Evolutionary conservation across 495 filamentous ascomycete genomes (phyloP), one percentile per base, ranked within the genome.

Genomic region (Aspergillus egyptiacus): DNA sequence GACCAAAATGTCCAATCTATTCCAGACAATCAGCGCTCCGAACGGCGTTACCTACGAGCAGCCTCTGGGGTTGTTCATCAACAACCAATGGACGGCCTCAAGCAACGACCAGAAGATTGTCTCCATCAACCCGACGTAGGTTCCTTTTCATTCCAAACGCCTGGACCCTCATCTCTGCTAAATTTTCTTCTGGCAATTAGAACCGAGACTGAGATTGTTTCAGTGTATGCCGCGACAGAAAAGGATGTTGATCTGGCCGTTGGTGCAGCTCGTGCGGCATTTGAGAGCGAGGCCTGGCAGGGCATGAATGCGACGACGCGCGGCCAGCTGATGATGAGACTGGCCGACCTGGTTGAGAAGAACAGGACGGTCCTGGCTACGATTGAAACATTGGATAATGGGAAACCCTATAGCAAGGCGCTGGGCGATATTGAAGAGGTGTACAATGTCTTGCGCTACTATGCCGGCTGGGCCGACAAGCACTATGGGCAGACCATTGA

Each of bases 211-310:
- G n/a, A n/a, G n/a, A 62, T 66, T 24, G 60, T 55, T 27, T 37
- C 39, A 10, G 59, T 70, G 32, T 56, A 53, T 1, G 59, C 55
- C 15, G 67, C 60, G 0, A 55, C 53, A 4, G 15, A 31, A 6
- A 53, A 56, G 6, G 67, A 70, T 36, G 75, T 85, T 9, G 66
- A 75, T 20, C 65, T 73, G 4, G 83, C 82, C 7, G 74, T 78
- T 24, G 60, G 66, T 2, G 77, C 79, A 5, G 76, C 81, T 24
- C 73, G 73, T 23, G 19, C 20, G 0, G 67, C 57, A 2, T 58
- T 65, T 20, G 40, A 46, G 5, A 20, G 31, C 11, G 27, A 48
- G 3, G n/a, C n/a, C n/a, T 68, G 67, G 67, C 56, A 61, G 49
- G 17, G 74, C 66, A 73, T 73, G 51, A 64, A 57, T 1, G 66